These are phyloP conservation scores for Biscutella laevigata DNA, from an alignment of 441 rosid species.

Conservation along the genomic window DNA sequence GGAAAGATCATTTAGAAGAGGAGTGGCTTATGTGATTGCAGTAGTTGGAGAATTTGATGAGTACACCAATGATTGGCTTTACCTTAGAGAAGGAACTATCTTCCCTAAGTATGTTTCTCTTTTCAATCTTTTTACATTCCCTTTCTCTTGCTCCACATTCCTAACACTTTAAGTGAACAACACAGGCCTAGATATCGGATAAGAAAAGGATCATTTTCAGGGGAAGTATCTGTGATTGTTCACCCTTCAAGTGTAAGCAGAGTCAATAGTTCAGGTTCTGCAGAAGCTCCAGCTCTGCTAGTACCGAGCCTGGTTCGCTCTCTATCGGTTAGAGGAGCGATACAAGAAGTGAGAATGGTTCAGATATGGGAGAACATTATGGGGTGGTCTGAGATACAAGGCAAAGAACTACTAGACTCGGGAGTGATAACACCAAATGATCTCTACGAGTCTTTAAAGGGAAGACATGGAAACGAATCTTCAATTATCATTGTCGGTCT, in stretches of 20 bases:
- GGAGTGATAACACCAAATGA: constrained; percentile 42
- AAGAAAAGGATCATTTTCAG: constrained; percentile 35
- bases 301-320: constrained; percentile 63
- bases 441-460: constrained; percentile 46
- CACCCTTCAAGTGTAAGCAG: constrained; percentile 28
- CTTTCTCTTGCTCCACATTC: background rate
- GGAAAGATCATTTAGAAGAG: constrained; percentile 73
- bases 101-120: constrained; percentile 62
- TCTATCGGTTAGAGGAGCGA: constrained; percentile 59
- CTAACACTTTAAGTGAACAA: constrained; percentile 26
- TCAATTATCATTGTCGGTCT: constrained; percentile 43
- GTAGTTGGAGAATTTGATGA: constrained; percentile 86
- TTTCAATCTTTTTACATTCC: constrained; percentile 2
- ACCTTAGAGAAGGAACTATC: constrained; percentile 69
- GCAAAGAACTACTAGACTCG: constrained; percentile 52
- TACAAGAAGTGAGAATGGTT: constrained; percentile 76
- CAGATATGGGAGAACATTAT: constrained; percentile 66
- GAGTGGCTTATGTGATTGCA: constrained; percentile 74
- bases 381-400: constrained; percentile 51
- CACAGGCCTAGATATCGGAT: constrained; percentile 68
- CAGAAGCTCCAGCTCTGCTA: constrained; percentile 57
- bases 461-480: constrained; percentile 42
- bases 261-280: constrained; percentile 22
- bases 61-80: constrained; percentile 79
- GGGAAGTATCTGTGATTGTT: constrained; percentile 46